Conservation (phyloP, 2,329 filamentous ascomycete species). For the Davidsoniella australis region DNA sequence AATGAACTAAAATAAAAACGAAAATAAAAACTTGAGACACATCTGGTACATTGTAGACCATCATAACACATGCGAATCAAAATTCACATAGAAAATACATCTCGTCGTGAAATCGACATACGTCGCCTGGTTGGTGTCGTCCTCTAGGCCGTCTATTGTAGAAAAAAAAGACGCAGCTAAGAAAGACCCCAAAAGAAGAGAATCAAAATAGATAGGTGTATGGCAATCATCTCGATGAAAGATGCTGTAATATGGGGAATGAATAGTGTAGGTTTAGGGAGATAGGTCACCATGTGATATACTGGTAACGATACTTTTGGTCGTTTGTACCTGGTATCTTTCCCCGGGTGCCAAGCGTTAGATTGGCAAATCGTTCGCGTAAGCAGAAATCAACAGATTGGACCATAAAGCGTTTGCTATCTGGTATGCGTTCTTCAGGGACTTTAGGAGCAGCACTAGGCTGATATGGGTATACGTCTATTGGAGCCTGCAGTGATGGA, state of each 20-base stretch:
- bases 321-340: constrained; percentile 30
- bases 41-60: too few relatives aligned
- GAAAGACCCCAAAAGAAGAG: not conserved
- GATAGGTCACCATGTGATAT: constrained; percentile 28
- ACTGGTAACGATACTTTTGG: constrained; percentile 28
- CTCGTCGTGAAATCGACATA: too few relatives aligned
- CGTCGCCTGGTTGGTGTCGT: too few relatives aligned
- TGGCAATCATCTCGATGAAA: too few relatives aligned
- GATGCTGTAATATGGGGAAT: not conserved
- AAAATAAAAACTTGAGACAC: too few relatives aligned
- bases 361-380: constrained; percentile 29
- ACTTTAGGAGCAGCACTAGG: too few relatives aligned
- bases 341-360: constrained; percentile 37
- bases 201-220: not conserved
- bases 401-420: constrained; percentile 38
- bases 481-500: not conserved
- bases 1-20: too few relatives aligned
- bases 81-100: too few relatives aligned
- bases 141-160: not conserved
- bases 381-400: constrained; percentile 39
- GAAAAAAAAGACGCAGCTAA: not conserved
- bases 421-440: constrained; percentile 24
- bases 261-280: not conserved
- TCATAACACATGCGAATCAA: too few relatives aligned
- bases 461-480: not conserved